These are phyloP conservation scores for Rhynchosporium secalis DNA, from an alignment of 2,329 filamentous ascomycete genomes.

Conservation along the genomic window DNA sequence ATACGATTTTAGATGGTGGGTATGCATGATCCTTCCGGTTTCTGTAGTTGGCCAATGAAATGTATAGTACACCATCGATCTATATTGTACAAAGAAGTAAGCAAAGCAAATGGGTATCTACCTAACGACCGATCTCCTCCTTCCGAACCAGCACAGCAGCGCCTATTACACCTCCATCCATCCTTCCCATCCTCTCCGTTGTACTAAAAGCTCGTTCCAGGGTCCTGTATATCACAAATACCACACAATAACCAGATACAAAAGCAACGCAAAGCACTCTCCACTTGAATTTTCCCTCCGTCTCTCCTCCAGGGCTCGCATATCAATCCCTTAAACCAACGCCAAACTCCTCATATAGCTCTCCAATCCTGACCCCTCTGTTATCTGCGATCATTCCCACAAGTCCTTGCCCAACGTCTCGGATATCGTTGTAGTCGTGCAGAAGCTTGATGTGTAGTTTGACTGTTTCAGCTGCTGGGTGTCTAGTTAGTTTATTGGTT, in stretches of 20 bases:
- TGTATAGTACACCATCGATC: no score
- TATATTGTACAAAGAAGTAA: not conserved
- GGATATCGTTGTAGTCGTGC: conserved; percentile 70
- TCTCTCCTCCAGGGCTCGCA: not conserved
- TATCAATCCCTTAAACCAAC: conserved; percentile 37
- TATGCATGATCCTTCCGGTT: no score
- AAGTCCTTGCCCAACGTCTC: conserved; percentile 65
- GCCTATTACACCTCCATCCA: not conserved
- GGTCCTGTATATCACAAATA: not conserved
- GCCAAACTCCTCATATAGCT: conserved; percentile 41
- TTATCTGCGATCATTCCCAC: conserved; percentile 68
- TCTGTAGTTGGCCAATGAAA: no score
- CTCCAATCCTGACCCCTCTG: conserved; percentile 49
- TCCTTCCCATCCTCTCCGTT: not conserved
- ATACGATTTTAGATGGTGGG: no score
- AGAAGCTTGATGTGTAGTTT: conserved; percentile 64
- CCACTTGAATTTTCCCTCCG: not conserved
- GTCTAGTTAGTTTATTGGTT: conserved; percentile 15
- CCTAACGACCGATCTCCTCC: conserved; percentile 13
- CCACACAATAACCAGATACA: not conserved
- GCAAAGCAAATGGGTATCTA: conserved; percentile 33
- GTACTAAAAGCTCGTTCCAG: no score
- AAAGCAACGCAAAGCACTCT: not conserved
- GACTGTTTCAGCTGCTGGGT: conserved; percentile 49
- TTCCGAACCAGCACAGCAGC: conserved; percentile 12